Percentiles rank a stretch among this genome's conserved stretches.
phyloP scores from a whole-genome alignment of 2,329 filamentous ascomycete species.

The Diaporthe sp. region DNA sequence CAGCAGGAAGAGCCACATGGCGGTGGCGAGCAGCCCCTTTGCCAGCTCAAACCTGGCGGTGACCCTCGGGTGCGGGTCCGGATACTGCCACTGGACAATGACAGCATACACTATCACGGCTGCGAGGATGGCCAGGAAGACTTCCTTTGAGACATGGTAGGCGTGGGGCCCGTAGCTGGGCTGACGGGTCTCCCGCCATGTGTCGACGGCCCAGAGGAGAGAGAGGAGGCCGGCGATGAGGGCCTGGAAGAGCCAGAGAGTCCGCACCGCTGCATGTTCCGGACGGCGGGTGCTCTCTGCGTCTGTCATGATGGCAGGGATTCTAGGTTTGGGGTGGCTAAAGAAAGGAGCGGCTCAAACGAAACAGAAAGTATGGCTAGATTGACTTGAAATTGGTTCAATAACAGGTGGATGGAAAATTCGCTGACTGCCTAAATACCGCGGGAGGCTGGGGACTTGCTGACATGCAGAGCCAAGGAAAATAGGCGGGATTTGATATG shows the following conservation, averaged over 20 bases:
- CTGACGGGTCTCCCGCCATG: not conserved
- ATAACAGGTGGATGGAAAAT: not conserved
- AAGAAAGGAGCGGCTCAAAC: not conserved
- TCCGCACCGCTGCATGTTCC: not conserved
- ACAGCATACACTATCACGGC: not conserved
- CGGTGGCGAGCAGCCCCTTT: not conserved
- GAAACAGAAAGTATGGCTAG: not conserved
- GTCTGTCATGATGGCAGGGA: not conserved
- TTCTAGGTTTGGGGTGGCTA: not conserved
- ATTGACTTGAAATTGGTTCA: not conserved
- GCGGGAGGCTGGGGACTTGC: not conserved
- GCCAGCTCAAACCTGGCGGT: not conserved
- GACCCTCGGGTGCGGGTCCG: not conserved
- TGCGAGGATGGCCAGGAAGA: not conserved
- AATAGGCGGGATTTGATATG: not conserved
- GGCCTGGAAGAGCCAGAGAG: conserved; percentile 13
- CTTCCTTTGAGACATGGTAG: not conserved
- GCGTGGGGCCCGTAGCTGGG: not conserved
- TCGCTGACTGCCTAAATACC: not conserved
- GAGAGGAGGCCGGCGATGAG: not conserved
- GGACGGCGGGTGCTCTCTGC: not conserved
- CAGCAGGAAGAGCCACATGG: not conserved
- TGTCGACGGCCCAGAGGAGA: not conserved
- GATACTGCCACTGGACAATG: not conserved
- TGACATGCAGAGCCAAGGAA: not conserved